Evolutionary conservation across 1,284 basidiomycete species (phyloP).

Genomic region (Inonotus obliquus): DNA sequence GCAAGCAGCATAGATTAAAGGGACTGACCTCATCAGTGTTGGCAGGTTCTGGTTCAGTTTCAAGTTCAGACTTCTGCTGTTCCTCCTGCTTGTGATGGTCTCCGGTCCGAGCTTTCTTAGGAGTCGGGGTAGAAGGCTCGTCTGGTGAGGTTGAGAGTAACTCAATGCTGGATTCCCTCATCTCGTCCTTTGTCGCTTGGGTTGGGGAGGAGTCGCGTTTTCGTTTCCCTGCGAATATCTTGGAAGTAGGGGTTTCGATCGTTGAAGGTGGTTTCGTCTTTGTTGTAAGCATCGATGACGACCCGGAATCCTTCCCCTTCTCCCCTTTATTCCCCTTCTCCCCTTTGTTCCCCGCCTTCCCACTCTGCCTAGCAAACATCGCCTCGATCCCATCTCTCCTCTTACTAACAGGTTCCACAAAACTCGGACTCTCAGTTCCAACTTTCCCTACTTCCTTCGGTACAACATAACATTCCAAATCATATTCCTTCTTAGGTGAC

Average conservation of each 20-base stretch:
- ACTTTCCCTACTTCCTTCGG: constrained; percentile 91
- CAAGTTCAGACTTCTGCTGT: no score
- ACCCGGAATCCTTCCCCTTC: neutral
- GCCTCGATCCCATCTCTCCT: constrained; percentile 87
- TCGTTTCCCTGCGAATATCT: neutral
- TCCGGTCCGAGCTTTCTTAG: constrained; percentile 4
- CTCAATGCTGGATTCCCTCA: constrained; percentile 7
- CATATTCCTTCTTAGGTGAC: constrained; percentile 34
- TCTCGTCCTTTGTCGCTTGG: constrained; percentile 1
- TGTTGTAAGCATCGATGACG: neutral
- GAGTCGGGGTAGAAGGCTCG: neutral
- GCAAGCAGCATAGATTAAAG: neutral
- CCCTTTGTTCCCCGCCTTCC: neutral
- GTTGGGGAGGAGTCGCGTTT: constrained; percentile 1
- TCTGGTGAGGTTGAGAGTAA: neutral
- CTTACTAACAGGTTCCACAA: constrained; percentile 74
- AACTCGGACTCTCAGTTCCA: constrained; percentile 76
- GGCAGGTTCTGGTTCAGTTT: neutral
- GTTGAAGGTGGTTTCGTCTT: neutral
- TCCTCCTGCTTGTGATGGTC: neutral
- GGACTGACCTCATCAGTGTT: neutral
- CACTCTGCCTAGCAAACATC: constrained; percentile 71
- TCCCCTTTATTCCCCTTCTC: constrained; percentile 24
- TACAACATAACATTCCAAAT: constrained; percentile 81
- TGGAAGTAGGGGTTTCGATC: neutral